phyloP scores from a whole-genome alignment of 768 basidiomycete genomes.

The Amanita subjunquillea region DNA sequence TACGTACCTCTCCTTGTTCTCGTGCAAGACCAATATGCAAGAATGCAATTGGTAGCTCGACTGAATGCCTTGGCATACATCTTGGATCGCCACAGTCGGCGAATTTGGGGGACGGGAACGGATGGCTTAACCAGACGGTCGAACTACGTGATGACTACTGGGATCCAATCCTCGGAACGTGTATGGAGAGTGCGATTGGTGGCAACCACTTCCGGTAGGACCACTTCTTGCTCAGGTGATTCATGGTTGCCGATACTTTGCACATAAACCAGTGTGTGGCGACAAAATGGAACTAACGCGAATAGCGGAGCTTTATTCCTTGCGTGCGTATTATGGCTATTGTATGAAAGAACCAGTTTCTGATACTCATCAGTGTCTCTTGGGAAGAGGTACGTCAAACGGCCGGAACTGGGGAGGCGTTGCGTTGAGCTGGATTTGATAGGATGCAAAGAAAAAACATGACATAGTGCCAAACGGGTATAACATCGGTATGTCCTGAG shows the following conservation, averaged over 20 bases:
- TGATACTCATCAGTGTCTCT: conserved; percentile 17
- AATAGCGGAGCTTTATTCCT: conserved; percentile 44
- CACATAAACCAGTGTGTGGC: conserved; percentile 2
- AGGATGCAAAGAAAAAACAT: conserved; percentile 19
- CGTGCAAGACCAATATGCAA: conserved; percentile 13
- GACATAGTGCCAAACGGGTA: conserved; percentile 24
- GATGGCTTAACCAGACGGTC: conserved; percentile 41
- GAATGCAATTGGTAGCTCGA: conserved; percentile 12
- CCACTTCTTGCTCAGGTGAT: background rate
- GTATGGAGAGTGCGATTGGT: conserved; percentile 67
- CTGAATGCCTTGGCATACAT: conserved; percentile 71
- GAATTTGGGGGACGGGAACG: conserved; percentile 73
- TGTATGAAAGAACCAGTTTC: background rate
- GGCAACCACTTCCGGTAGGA: conserved; percentile 69
- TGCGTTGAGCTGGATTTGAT: background rate
- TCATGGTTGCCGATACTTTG: background rate
- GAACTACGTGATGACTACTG: conserved; percentile 73
- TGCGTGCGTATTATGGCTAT: background rate
- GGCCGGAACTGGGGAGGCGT: too few species aligned
- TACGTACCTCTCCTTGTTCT: conserved; percentile 18
- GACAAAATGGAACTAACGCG: conserved; percentile 26
- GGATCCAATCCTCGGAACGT: conserved; percentile 54
- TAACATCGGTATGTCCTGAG: conserved; percentile 16
- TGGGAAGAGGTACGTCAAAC: conserved; percentile 20
- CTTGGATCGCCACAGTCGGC: conserved; percentile 57